Evolutionary conservation across 129 eudicot species (phyloP).

Genomic region (Ambrosia artemisiifolia): DNA sequence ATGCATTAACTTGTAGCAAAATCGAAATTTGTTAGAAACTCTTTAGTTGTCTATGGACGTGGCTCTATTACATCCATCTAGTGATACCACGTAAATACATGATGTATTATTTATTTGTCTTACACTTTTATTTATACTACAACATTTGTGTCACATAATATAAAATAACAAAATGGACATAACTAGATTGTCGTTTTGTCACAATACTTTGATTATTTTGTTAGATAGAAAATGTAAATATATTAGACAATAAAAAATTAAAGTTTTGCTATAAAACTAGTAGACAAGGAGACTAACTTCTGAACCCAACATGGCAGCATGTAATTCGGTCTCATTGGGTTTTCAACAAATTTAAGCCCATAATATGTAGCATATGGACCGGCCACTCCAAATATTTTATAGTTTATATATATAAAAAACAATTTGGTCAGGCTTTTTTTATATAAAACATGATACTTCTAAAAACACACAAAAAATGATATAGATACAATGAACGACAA

Average conservation of each 20-base stretch:
- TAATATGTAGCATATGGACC: constrained; percentile 1
- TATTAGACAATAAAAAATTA: neutral
- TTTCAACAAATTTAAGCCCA: constrained; percentile 29
- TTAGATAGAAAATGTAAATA: neutral
- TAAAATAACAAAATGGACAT: too few species aligned
- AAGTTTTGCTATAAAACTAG: constrained; percentile 23
- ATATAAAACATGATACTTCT: neutral
- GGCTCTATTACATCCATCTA: neutral
- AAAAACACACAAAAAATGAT: neutral
- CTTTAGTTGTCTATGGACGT: neutral
- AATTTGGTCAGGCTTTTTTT: neutral
- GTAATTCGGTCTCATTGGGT: constrained; percentile 22
- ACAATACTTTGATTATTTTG: neutral
- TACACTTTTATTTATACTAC: too few species aligned
- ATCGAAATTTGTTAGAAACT: neutral
- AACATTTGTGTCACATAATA: too few species aligned
- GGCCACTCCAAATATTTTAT: neutral
- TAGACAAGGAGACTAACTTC: constrained; percentile 35
- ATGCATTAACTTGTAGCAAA: neutral
- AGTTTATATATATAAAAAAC: neutral
- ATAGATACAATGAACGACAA: too few species aligned
- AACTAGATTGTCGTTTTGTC: neutral
- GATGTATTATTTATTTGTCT: neutral
- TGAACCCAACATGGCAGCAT: constrained; percentile 37
- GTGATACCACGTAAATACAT: neutral